These are phyloP conservation scores for Chytriomyces confervae DNA, from an alignment of 192 early-diverging fungal species.

Conservation along the genomic window DNA sequence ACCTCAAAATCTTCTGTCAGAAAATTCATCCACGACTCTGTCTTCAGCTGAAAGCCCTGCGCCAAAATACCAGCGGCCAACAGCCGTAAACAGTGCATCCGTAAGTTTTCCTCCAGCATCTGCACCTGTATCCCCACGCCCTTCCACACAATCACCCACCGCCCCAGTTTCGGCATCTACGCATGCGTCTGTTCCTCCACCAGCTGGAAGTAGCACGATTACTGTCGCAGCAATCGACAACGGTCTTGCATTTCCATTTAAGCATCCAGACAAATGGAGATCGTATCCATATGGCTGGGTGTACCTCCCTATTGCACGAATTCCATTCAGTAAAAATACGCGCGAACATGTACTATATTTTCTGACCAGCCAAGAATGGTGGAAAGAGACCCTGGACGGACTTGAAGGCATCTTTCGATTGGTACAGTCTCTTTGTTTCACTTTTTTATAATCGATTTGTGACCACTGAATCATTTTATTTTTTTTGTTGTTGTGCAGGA, in stretches of 20 bases:
- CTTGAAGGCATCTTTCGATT: constrained; percentile 69
- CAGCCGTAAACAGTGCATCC: too few relatives aligned
- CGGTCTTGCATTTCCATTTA: constrained; percentile 91
- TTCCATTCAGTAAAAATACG: constrained; percentile 77
- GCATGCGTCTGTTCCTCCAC: constrained; percentile 11
- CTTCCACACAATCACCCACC: constrained; percentile 23
- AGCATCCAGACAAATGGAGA: constrained; percentile 87
- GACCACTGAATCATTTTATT: neutral
- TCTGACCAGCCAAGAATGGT: constrained; percentile 77
- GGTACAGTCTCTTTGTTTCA: neutral
- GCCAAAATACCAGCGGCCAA: too few relatives aligned
- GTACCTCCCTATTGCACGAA: constrained; percentile 66
- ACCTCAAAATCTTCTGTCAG: neutral
- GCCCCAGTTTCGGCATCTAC: neutral
- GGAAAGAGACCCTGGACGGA: constrained; percentile 74
- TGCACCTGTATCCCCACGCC: neutral
- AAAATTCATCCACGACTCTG: neutral
- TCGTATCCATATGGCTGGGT: constrained; percentile 94
- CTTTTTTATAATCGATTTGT: neutral
- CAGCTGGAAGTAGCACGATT: constrained; percentile 44
- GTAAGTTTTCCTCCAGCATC: too few relatives aligned
- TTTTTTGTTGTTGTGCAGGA: constrained; percentile 45
- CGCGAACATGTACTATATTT: constrained; percentile 69
- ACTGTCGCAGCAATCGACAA: constrained; percentile 91
- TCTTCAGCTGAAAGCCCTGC: neutral